Conservation (phyloP, 345 rosid genomes). For the Kandelia obovata region DNA sequence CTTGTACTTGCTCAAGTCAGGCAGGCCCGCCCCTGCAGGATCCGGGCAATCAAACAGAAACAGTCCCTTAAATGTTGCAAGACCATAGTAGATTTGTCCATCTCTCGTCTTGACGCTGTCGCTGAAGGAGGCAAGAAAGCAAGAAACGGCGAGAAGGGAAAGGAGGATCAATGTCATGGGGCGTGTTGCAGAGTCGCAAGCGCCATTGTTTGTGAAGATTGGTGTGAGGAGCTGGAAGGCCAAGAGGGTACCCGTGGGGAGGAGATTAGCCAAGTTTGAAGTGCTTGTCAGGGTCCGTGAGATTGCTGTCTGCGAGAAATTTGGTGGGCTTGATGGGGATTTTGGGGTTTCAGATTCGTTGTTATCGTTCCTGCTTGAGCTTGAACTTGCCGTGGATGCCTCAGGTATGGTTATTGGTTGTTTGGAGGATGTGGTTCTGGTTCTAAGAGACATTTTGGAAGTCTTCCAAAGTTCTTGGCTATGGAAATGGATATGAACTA, state of each 20-base stretch:
- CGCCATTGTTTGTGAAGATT: slow-evolving; percentile 72
- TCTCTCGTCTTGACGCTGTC: slow-evolving; percentile 56
- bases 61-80: slow-evolving; percentile 66
- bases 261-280: slow-evolving; percentile 88
- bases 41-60: slow-evolving; percentile 68
- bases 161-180: slow-evolving; percentile 57
- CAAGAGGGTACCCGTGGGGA: slow-evolving; percentile 84
- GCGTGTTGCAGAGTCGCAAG: slow-evolving; percentile 64
- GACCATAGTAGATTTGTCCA: slow-evolving; percentile 68
- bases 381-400: slow-evolving; percentile 7
- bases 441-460: slow-evolving; percentile 13
- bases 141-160: slow-evolving; percentile 54
- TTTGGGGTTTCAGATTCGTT: slow-evolving; percentile 33
- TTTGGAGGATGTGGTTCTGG: slow-evolving; percentile 32
- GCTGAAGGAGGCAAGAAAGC: slow-evolving; percentile 73
- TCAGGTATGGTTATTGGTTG: slow-evolving; percentile 9
- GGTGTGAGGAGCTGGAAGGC: slow-evolving; percentile 87
- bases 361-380: slow-evolving; percentile 13
- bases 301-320: slow-evolving; percentile 54
- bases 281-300: slow-evolving; percentile 72
- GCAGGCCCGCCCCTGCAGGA: slow-evolving; percentile 33
- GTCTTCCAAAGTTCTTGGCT: background rate
- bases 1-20: slow-evolving; percentile 50
- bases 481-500: background rate
- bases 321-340: slow-evolving; percentile 31